These are phyloP conservation scores for Aspergillus alliaceus DNA, from an alignment of 2,329 filamentous ascomycete genomes.

Conservation along the genomic window DNA sequence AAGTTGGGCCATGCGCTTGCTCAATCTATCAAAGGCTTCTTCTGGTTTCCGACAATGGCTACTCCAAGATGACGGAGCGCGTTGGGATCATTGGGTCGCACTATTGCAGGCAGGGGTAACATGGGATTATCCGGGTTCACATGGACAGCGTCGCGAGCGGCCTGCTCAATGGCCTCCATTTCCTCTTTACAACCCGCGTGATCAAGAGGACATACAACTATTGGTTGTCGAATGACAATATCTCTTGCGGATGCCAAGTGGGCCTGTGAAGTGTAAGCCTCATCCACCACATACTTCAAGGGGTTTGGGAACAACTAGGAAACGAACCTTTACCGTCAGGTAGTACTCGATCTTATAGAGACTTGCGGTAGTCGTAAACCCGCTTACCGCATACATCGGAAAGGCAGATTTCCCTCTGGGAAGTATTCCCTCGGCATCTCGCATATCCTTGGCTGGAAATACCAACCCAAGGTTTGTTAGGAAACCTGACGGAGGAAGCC, in stretches of 20 bases:
- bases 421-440: slow-evolving; percentile 84
- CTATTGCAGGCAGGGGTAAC: slow-evolving; percentile 81
- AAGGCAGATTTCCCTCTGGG: slow-evolving; percentile 83
- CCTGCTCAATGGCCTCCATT: slow-evolving; percentile 97
- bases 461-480: slow-evolving; percentile 88
- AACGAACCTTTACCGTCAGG: slow-evolving; percentile 80
- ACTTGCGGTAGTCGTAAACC: slow-evolving; percentile 90
- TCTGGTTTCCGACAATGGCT: slow-evolving; percentile 60
- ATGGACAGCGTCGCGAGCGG: slow-evolving; percentile 85
- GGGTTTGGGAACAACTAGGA: not conserved
- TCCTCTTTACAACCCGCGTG: slow-evolving; percentile 96
- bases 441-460: slow-evolving; percentile 84
- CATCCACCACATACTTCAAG: not conserved
- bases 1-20: not conserved
- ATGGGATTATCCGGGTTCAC: slow-evolving; percentile 89
- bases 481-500: slow-evolving; percentile 86
- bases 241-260: slow-evolving; percentile 85
- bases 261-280: slow-evolving; percentile 57
- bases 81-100: slow-evolving; percentile 71
- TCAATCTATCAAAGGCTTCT: slow-evolving; percentile 68
- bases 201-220: slow-evolving; percentile 93
- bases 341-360: slow-evolving; percentile 99
- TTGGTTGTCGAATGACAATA: slow-evolving; percentile 84
- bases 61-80: slow-evolving; percentile 62
- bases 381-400: slow-evolving; percentile 81